Base-by-base conservation (phyloP, 176 grass and related monocot genomes). In the Phoenix roebelenii region DNA sequence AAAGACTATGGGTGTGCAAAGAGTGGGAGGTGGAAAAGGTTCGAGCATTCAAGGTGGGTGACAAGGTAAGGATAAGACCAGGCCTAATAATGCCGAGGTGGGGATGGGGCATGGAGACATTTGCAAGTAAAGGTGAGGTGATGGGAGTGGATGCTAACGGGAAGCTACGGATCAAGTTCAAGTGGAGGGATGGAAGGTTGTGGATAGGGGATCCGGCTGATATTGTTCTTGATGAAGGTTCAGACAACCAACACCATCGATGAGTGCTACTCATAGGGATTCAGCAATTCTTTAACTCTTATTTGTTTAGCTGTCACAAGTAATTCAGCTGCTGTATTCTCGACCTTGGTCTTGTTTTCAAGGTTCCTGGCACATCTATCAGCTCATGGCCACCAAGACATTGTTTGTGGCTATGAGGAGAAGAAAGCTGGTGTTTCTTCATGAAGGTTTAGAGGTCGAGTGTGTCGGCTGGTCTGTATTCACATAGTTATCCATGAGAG, bases 191-290 rank as follows among this genome's bases (percentile, higher is more conserved):
- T 83, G 73, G 59, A 55, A 73, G 72, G 67, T 65, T 89, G 28
- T 99, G 94, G 94, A 81, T 83, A 50, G 94, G 88, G 56, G 94
- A 99, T 69, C 94, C 94, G 60, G 85, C 94, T 59, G 94, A 99
- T 84, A 72, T 99, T 25, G 35, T 99, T 83, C 88, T 99, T 67
- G 85, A 99, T 74, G 84, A 85, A 29, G 60, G 20, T 56, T 66
- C 59, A 19, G 68, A 79, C 61, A 63, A 65, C 58, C 1, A 80
- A 79, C 58, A 63, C 70, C 59, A 66, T 73, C 82, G 77, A 89
- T 82, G 81, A 69, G 72, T 74, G 64, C 69, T 89, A 55, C 75
- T 95, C 71, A 68, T 83, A 87, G 71, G 39, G 57, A 53, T 61
- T 55, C 4, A 35, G 52, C 74, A 69, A 82, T 85, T 77, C 72